phyloP scores from a whole-genome alignment of 2,329 filamentous ascomycete species.

The Sphaerulina vaccinii region DNA sequence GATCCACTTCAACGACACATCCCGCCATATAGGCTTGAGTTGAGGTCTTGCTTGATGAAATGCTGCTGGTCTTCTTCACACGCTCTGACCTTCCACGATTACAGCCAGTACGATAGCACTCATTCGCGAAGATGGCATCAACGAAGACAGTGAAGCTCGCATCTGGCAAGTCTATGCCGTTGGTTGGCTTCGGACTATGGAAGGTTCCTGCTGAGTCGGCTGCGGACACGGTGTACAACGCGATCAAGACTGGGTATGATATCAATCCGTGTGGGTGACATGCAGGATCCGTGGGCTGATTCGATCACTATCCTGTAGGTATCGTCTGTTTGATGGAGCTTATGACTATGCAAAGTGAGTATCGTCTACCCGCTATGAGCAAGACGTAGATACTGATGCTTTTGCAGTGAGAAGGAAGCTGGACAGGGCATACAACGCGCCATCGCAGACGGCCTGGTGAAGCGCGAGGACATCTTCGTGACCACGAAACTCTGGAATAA shows the following conservation, averaged over 20 bases:
- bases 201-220: conserved; percentile 69
- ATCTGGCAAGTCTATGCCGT: conserved; percentile 56
- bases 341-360: conserved; percentile 57
- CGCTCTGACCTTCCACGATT: too few relatives aligned
- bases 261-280: too few relatives aligned
- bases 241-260: too few relatives aligned
- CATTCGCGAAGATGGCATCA: neutral
- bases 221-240: conserved; percentile 71
- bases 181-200: conserved; percentile 72
- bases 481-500: conserved; percentile 88
- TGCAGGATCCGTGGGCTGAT: too few relatives aligned
- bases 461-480: conserved; percentile 82
- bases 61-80: too few relatives aligned
- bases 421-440: conserved; percentile 58
- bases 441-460: conserved; percentile 73
- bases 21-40: too few relatives aligned
- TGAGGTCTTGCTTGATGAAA: too few relatives aligned
- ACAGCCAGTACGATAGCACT: too few relatives aligned
- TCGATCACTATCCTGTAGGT: too few relatives aligned
- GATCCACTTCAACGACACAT: neutral
- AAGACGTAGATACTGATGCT: neutral
- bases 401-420: conserved; percentile 68
- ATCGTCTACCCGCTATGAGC: neutral
- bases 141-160: conserved; percentile 23
- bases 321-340: conserved; percentile 57